Base-by-base conservation (phyloP, 169 alveolate genomes). In the Eimeria sp. region DNA sequence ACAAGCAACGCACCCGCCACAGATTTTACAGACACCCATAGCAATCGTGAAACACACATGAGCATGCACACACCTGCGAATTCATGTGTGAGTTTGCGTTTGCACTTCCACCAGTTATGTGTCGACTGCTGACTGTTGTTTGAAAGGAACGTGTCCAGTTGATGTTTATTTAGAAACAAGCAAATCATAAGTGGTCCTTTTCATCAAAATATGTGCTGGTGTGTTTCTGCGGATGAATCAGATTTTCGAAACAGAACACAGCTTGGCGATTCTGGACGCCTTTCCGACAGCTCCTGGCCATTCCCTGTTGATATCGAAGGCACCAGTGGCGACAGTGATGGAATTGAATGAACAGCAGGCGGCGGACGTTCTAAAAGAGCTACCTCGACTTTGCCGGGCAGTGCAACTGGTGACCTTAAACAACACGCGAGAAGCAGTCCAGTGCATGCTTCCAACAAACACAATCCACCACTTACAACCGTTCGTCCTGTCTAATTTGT, bases 221-320 rank as follows among this genome's bases (percentile, higher is more conserved):
- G 40, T 57, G 25, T 40, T 22, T 67, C 57, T 67, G 95, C 40
- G 47, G 49, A 25, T 75, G 30, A 18, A 16, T 43, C 94, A 83
- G 95, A 83, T 94, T 11, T 94, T 86, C 73, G 94, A 95, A 89
- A 86, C 96, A 43, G 96, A 95, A 14, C 73, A 76, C 86, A 67
- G 84, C 82, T 63, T 95, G 34, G 96, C 96, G 51, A 95, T 95
- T 20, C 65, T 95, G 30, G 96, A 95, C 49, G 96, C 96, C 58
- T 95, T 95, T 34, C 96, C 96, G 9, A 54, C 95, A 27, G 96
- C 88, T 2, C 87, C 51, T 27, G 96, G 96, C n/a, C 96, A 95
- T 43, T 70, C 96, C 49, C 91, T 95, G 63, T 72, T 95, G 72
- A 95, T 95, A 22, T 92, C 95, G 30, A 95, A 95, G 96, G 87